A percentile compares a stretch with the other conserved stretches of the same genome.
Evolutionary conservation across 1,139 yeast genomes (phyloP).

Genomic region (Hemisphaericaspora lyxosophila): DNA sequence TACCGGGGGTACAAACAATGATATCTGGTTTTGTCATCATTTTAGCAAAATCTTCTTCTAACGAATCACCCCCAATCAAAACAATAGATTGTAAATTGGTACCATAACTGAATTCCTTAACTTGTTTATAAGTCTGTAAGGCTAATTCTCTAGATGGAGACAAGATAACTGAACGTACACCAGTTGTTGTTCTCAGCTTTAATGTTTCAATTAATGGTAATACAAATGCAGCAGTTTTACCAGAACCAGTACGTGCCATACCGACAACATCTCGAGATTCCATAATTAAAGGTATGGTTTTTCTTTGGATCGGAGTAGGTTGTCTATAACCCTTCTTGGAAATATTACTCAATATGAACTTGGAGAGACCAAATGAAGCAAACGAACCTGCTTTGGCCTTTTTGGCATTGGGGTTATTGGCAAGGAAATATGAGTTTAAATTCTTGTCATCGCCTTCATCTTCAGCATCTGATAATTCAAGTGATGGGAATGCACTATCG

Average conservation of each 20-base stretch:
- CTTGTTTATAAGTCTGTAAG: constrained; percentile 82
- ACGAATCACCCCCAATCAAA: constrained; percentile 94
- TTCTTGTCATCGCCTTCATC: constrained; percentile 36
- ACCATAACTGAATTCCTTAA: constrained; percentile 83
- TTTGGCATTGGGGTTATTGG: constrained; percentile 48
- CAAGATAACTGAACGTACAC: constrained; percentile 82
- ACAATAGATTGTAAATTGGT: constrained; percentile 79
- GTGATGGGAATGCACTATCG: constrained; percentile 51
- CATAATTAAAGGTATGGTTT: constrained; percentile 86
- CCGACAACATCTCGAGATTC: constrained; percentile 95
- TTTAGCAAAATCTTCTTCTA: constrained; percentile 91
- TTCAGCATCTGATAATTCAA: constrained; percentile 70
- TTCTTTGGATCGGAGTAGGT: constrained; percentile 97
- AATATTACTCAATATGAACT: constrained; percentile 66
- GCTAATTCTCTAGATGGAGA: constrained; percentile 93
- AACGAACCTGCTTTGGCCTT: constrained; percentile 81
- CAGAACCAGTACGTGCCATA: constrained; percentile 99
- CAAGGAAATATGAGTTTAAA: constrained; percentile 29
- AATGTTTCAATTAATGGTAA: constrained; percentile 82
- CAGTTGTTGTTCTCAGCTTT: constrained; percentile 72
- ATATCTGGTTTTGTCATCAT: constrained; percentile 96
- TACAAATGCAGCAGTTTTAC: constrained; percentile 98
- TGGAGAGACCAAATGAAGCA: constrained; percentile 86
- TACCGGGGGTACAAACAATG: constrained; percentile 95
- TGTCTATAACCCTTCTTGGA: constrained; percentile 84